Base-by-base conservation (phyloP, 176 grass and related monocot species). In the Zizania latifolia region DNA sequence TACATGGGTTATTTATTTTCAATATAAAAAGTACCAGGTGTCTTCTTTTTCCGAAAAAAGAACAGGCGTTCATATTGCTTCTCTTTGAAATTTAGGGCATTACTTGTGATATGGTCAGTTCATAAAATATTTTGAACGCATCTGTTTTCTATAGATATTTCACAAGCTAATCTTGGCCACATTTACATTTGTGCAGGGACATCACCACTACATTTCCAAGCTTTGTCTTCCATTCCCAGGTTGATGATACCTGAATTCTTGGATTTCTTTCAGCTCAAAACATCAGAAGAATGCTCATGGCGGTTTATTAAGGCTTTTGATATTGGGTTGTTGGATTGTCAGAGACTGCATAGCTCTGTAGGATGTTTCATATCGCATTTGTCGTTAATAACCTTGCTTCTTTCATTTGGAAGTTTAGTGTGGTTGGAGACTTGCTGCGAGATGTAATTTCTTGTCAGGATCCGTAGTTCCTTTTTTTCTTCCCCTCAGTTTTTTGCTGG, bases 161-260 rank as follows among this genome's bases (percentile, higher is more conserved):
- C 68, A 68, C 32, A 24, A 62, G 34, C 54, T 26, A 57, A 72
- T 54, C 24, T 62, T 70, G 55, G 8, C 56, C n/a, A n/a, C n/a
- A n/a, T n/a, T n/a, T n/a, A 70, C 68, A 14, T 33, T 51, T 86
- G 58, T 5, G 40, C 69, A 84, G 82, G 74, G 82, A 84, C 73
- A 84, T 84, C 19, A 78, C 82, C n/a, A 84, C 82, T 0, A 84
- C 82, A 68, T 84, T 84, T 70, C 82, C 82, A 78, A 84, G 82
- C 66, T 84, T 84, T 40, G 74, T 84, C 32, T 84, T 84, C 56
- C 74, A 84, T 61, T 84, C 82, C 40, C 74, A 84, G 65, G 82
- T 84, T 10, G 72, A 84, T 12, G 82, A 84, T 39, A 78, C 82
- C 41, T 84, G 41, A 78, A 62, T 70, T 75, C 43, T 35, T 83